phyloP scores from a whole-genome alignment of 129 eudicot species.

The Cynara cardunculus region DNA sequence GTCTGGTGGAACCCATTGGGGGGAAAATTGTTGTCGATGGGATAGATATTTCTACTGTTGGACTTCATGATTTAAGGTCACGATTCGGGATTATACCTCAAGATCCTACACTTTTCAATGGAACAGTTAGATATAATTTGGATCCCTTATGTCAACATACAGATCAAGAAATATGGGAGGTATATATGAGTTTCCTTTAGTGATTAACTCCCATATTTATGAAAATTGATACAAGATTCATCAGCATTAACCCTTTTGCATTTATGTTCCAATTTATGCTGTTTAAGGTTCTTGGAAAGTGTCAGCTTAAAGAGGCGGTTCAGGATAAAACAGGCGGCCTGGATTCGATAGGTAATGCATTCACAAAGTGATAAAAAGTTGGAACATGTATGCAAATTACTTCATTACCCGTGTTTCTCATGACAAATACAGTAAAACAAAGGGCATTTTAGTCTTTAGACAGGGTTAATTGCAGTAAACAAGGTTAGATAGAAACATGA shows the following conservation, averaged over 20 bases:
- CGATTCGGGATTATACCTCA: conserved; percentile 64
- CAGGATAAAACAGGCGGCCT: conserved; percentile 46
- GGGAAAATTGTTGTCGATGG: conserved; percentile 59
- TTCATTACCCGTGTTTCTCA: too few relatives aligned
- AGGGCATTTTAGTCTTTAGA: too few relatives aligned
- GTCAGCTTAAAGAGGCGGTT: conserved; percentile 54
- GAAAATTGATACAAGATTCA: background rate
- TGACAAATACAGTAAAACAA: too few relatives aligned
- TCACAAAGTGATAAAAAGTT: too few relatives aligned
- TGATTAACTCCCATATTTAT: background rate
- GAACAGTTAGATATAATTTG: conserved; percentile 61
- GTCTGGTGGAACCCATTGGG: conserved; percentile 59
- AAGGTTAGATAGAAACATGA: too few relatives aligned
- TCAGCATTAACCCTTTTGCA: background rate
- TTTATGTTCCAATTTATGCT: background rate
- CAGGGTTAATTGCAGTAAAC: too few relatives aligned
- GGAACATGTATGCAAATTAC: too few relatives aligned
- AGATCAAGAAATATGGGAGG: conserved; percentile 67
- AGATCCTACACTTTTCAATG: conserved; percentile 71
- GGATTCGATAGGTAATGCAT: conserved; percentile 42
- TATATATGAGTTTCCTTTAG: conserved; percentile 13
- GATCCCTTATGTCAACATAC: conserved; percentile 58
- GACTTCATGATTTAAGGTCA: conserved; percentile 70
- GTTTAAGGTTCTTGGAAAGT: conserved; percentile 47
- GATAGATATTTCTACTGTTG: conserved; percentile 47